Percentiles rank a stretch among this genome's conserved stretches.
Evolutionary conservation across 495 filamentous ascomycete species (phyloP).

Genomic region (Lichina pygmaea): DNA sequence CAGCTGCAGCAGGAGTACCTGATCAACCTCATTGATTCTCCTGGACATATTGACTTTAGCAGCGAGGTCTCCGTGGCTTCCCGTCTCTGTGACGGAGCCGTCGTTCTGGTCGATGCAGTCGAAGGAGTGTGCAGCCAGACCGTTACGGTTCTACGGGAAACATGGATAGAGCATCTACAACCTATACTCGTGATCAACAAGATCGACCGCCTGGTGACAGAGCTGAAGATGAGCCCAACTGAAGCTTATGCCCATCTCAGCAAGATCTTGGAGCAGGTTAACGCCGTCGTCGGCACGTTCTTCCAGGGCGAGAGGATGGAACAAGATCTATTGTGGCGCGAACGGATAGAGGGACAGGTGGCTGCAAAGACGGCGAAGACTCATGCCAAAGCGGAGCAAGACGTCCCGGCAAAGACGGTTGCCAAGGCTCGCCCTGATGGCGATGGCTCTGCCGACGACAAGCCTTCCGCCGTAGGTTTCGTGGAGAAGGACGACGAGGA

Average conservation of each 20-base stretch:
- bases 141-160: constrained; percentile 81
- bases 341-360: constrained; percentile 66
- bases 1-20: constrained; percentile 67
- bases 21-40: constrained; percentile 94
- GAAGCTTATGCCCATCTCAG: constrained; percentile 82
- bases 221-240: constrained; percentile 68
- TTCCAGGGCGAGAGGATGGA: constrained; percentile 98
- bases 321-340: constrained; percentile 88
- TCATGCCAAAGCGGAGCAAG: constrained; percentile 18
- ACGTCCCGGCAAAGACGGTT: constrained; percentile 18
- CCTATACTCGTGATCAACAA: constrained; percentile 94
- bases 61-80: constrained; percentile 94
- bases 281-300: constrained; percentile 91
- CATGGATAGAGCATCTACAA: constrained; percentile 88
- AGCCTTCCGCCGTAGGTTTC: constrained; percentile 21
- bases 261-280: constrained; percentile 80
- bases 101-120: constrained; percentile 91
- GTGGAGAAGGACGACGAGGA: constrained; percentile 91
- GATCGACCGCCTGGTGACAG: constrained; percentile 79
- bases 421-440: constrained; percentile 2
- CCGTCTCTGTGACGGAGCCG: constrained; percentile 76
- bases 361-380: constrained; percentile 18
- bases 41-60: constrained; percentile 96
- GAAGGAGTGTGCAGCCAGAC: constrained; percentile 98
- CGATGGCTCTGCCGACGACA: constrained; percentile 10